Evolutionary conservation across 2,329 filamentous ascomycete genomes (phyloP), one percentile per base, ranked within the genome.

Genomic region (Helicocarpus griseus): DNA sequence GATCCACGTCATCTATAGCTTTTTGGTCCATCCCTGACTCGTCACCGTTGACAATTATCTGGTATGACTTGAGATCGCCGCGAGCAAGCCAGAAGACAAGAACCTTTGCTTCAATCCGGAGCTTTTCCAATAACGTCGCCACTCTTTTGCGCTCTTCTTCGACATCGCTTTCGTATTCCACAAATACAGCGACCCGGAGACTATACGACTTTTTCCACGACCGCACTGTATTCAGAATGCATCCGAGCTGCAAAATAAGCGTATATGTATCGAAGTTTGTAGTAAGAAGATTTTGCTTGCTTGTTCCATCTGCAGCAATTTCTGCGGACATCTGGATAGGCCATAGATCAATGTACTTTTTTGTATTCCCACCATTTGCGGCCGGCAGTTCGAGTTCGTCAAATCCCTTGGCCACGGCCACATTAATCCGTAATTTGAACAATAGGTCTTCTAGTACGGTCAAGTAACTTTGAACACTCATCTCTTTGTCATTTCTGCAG

Each of bases 301-400:
- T 82, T 62, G 81, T 79, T 1, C 77, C 77, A 56, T 85, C 82
- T 1, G 84, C 75, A 0, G 81, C 79, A 31, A 93, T 79, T 60
- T 91, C 87, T 1, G 88, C 88, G 5, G 88, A 91, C 87, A 95
- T 95, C 58, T 95, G 89, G 49, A 95, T 93, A 0, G 89, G 89
- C 89, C 89, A 95, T 4, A 95, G 71, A 61, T 95, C 89, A 55
- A 95, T 87, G 61, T 85, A 91, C 61, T 82, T 87, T 63, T 91
- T 91, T 3, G 72, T 73, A 49, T 83, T 80, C 17, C 65, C 62
- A 3, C 76, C 77, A 36, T 81, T 74, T 0, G 74, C 66, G 19
- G 79, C 75, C 0, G 89, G 89, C 0, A 88, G 79, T 61, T 93
- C 86, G 1, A 95, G 72, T 1, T 80, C 70, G 49, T 88, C 81